Base-by-base conservation (phyloP, 2,329 filamentous ascomycete species). In the Canariomyces notabilis region DNA sequence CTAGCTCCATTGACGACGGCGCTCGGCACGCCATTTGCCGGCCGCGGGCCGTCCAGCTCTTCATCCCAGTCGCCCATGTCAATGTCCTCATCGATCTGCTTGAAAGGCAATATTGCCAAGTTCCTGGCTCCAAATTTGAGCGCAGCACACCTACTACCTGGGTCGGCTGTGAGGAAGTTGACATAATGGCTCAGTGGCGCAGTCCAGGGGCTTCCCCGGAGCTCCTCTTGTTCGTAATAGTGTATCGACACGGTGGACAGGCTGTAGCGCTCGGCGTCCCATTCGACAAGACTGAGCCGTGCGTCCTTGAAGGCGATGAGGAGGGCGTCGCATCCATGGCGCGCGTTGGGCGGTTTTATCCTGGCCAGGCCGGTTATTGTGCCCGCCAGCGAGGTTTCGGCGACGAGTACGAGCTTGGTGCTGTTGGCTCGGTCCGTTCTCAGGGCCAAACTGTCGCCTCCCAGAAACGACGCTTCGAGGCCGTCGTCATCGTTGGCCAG, bases 161-260 rank as follows among this genome's bases (percentile, higher is more conserved):
- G 91, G 61, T 98, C 93, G 49, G 91, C 87, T 40, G 85, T 85
- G 59, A 98, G 73, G 59, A 87, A 86, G 64, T 86, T 95, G 65
- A 82, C 77, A 63, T 85, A 89, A 52, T 86, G 80, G 62, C 80
- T 81, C 59, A 94, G 70, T 45, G 85, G 79, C 42, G 85, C 77
- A 41, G 85, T 82, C 85, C 89, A 96, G 0, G 91, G 90, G 52
- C 81, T 85, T 43, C 85, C 82, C 55, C 85, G 81, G 51, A 91
- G 73, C 62, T 95, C 90, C 61, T 96, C 90, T 64, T 93, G 87
- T 66, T 98, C 93, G 69, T 97, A 98, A 74, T 90, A 97, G 71
- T 98, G 93, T 59, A 98, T 91, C 42, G 91, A 97, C 53, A 93
- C 80, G 43, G 91, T 97, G 58, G 85, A 83, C 58, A 97, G 82